Conservation (phyloP, 2,329 filamentous ascomycete species). For the Pezicula rhizophila region DNA sequence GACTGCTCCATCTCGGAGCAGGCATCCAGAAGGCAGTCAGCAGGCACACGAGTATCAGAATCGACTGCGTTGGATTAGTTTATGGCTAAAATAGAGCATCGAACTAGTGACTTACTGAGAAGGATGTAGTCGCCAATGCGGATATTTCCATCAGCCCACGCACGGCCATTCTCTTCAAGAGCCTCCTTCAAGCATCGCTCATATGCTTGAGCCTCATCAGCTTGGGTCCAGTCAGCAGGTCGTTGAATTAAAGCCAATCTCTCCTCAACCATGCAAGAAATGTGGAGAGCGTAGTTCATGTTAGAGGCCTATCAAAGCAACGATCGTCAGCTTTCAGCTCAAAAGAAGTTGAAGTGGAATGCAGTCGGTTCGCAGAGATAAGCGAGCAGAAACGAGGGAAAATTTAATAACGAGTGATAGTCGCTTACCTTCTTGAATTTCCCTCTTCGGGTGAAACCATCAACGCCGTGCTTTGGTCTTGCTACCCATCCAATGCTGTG, state of each 20-base stretch:
- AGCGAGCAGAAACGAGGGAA: background rate
- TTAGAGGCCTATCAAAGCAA: constrained; percentile 63
- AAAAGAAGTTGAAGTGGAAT: constrained; percentile 1
- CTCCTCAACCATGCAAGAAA: constrained; percentile 65
- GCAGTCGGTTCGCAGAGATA: background rate
- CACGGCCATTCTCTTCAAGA: constrained; percentile 61
- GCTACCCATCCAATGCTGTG: constrained; percentile 66
- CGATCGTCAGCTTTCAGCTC: constrained; percentile 16
- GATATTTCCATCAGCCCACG: constrained; percentile 80
- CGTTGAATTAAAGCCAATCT: constrained; percentile 54
- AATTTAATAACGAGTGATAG: background rate
- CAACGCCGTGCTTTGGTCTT: constrained; percentile 56
- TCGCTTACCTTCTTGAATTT: constrained; percentile 44
- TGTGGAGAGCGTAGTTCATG: constrained; percentile 66
- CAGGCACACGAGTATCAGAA: constrained; percentile 72
- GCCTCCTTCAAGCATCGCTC: constrained; percentile 59
- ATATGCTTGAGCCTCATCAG: constrained; percentile 62
- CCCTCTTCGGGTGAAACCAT: constrained; percentile 56
- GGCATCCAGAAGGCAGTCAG: constrained; percentile 71
- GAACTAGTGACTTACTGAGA: constrained; percentile 38
- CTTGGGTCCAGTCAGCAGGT: constrained; percentile 57
- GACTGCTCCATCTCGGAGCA: constrained; percentile 78
- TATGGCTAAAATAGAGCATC: constrained; percentile 18
- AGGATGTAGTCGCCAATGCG: constrained; percentile 80
- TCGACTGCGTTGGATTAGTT: constrained; percentile 41